Percentiles rank a stretch among this genome's conserved stretches.
Evolutionary conservation across 2,329 filamentous ascomycete species (phyloP).

Genomic region (Epichloe sp.): DNA sequence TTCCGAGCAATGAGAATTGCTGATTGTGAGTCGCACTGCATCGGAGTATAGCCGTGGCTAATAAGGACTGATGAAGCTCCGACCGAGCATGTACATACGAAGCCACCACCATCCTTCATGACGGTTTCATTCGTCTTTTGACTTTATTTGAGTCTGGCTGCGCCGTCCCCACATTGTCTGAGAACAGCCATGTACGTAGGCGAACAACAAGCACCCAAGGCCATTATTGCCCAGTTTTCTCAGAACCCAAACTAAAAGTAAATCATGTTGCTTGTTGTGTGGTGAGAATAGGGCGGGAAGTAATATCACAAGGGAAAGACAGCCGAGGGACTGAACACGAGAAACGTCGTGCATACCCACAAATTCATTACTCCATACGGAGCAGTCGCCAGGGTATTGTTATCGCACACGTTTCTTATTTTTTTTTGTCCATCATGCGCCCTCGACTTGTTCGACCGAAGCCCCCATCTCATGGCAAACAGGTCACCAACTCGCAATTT

Average conservation of each 20-base stretch:
- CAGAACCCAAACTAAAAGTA: neutral
- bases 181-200: neutral
- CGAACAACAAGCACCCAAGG: neutral
- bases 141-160: neutral
- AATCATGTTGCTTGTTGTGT: neutral
- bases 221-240: neutral
- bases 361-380: no score
- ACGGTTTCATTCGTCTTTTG: neutral
- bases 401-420: no score
- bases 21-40: neutral
- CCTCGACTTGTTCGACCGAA: no score
- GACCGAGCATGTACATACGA: neutral
- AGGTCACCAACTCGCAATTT: no score
- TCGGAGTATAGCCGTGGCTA: neutral
- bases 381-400: no score
- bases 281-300: neutral
- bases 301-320: neutral
- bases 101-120: neutral
- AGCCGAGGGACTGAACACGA: no score
- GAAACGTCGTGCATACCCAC: no score
- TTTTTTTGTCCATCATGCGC: no score
- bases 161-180: neutral
- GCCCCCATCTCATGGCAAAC: no score
- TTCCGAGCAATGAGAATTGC: neutral
- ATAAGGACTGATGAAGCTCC: neutral